phyloP scores from a whole-genome alignment of 345 rosid genomes.

The Populus ilicifolia region DNA sequence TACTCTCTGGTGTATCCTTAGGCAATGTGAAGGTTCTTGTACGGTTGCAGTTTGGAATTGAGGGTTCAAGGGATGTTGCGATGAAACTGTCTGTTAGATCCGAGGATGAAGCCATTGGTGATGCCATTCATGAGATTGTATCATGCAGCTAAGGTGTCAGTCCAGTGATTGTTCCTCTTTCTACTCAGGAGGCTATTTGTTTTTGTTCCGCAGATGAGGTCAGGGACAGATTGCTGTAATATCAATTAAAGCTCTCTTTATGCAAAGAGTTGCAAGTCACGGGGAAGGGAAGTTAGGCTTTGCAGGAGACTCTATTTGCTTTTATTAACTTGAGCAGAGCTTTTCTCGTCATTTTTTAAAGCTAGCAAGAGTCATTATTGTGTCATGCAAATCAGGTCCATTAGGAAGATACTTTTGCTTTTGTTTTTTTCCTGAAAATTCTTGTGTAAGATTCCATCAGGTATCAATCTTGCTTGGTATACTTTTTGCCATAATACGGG shows the following conservation, averaged over 20 bases:
- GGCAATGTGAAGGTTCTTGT: conserved; percentile 81
- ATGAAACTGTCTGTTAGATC: conserved; percentile 92
- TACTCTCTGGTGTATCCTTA: conserved; percentile 83
- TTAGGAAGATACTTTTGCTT: neutral
- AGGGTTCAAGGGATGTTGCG: conserved; percentile 73
- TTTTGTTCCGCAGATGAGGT: conserved; percentile 1
- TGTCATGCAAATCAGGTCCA: conserved; percentile 27
- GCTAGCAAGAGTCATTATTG: conserved; percentile 15
- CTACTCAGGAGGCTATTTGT: neutral
- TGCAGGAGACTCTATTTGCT: neutral
- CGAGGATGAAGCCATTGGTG: conserved; percentile 67
- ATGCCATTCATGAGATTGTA: conserved; percentile 84
- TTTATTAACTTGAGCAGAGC: conserved; percentile 6
- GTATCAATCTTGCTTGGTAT: conserved; percentile 10
- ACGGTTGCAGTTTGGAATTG: conserved; percentile 78
- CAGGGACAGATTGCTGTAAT: conserved; percentile 8
- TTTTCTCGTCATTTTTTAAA: conserved; percentile 4
- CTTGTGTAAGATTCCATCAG: conserved; percentile 14
- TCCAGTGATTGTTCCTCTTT: neutral
- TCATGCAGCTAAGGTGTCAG: conserved; percentile 54
- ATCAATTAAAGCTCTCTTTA: conserved; percentile 4
- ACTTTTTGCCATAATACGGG: neutral
- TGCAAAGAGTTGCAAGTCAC: conserved; percentile 12
- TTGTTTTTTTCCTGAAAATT: neutral
- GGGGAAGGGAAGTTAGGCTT: conserved; percentile 5